These are phyloP conservation scores for Plasmopara halstedii DNA, from an alignment of 352 stramenopile genomes.

Conservation along the genomic window DNA sequence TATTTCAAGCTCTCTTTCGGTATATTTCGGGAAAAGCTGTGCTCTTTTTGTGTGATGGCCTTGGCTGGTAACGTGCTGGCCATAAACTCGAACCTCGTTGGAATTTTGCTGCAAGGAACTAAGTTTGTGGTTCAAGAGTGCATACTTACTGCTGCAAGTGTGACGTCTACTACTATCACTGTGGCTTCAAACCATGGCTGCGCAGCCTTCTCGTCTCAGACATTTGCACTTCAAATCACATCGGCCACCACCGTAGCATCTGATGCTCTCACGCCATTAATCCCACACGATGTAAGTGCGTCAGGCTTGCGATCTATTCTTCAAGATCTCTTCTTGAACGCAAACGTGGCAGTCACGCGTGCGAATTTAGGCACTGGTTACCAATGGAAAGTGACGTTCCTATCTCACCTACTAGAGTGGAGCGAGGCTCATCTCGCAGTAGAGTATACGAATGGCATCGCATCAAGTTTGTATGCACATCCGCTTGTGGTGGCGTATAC, in stretches of 20 bases:
- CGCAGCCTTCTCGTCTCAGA: constrained; percentile 29
- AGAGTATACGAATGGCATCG: constrained; percentile 44
- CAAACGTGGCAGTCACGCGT: constrained; percentile 40
- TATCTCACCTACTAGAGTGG: constrained; percentile 80
- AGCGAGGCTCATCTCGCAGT: constrained; percentile 59
- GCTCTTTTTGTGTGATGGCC: constrained; percentile 42
- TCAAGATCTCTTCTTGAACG: constrained; percentile 39
- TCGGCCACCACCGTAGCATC: constrained; percentile 7
- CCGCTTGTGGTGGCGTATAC: constrained; percentile 43
- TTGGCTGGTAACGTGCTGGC: constrained; percentile 45
- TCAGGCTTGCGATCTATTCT: constrained; percentile 54
- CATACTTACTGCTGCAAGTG: constrained; percentile 46
- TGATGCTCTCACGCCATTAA: constrained; percentile 45
- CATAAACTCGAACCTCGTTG: constrained; percentile 53
- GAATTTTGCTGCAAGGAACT: constrained; percentile 35
- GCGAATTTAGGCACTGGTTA: constrained; percentile 34
- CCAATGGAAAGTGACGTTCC: constrained; percentile 89
- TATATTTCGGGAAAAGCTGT: constrained; percentile 44
- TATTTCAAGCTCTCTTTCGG: constrained; percentile 75
- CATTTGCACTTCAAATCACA: constrained; percentile 36
- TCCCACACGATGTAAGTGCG: constrained; percentile 49
- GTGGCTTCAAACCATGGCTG: constrained; percentile 57
- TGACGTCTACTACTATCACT: constrained; percentile 39
- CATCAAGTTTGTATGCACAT: constrained; percentile 33
- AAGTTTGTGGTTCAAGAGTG: constrained; percentile 71